Evolutionary conservation across 2,329 filamentous ascomycete species (phyloP), one percentile per base, ranked within the genome.

Genomic region (Apiospora koreana): DNA sequence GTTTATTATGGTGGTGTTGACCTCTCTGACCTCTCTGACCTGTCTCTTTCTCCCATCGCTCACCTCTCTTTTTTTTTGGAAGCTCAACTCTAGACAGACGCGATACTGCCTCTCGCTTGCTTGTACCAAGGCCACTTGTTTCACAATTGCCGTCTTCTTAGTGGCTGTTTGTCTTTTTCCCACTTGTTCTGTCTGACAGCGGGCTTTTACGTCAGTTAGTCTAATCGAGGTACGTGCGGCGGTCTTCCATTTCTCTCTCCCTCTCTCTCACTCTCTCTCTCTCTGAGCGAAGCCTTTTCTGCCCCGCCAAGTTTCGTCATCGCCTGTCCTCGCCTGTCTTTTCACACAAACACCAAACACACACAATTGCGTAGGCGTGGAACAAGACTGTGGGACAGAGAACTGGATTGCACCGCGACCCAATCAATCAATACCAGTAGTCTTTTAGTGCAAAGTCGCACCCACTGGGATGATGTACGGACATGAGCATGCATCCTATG

Each of bases 281-380:
- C 14, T 38, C 45, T n/a, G 64, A 28, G 42, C 64, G 23, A 58
- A 31, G 31, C 42, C 41, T 16, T 45, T 18, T 66, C 38, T 66
- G 64, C 64, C 64, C 64, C 64, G 41, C 64, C 64, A 66, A 66
- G n/a, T 45, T 66, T 66, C 64, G 64, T 66, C 64, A 66, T 66
- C 64, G 64, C n/a, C 25, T 42, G 62, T 45, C 38, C 38, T 38
- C 54, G 21, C n/a, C 31, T 38, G n/a, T 35, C 8, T 31, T 23
- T 12, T 16, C 25, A 35, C 50, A 58, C 50, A 48, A 23, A 28
- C 28, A 21, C 50, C 54, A 38, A 28, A 62, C 54, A 62, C 21
- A 23, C 12, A 18, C 4, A 62, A 62, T 62, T 62, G 54, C 54
- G 54, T 62, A 38, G 54, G 54, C 54, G 54, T 62, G 54, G 54